A percentile compares a stretch with the other conserved stretches of the same genome.
Conservation (phyloP, 2,329 filamentous ascomycete species). For the Parastagonospora avenae region DNA sequence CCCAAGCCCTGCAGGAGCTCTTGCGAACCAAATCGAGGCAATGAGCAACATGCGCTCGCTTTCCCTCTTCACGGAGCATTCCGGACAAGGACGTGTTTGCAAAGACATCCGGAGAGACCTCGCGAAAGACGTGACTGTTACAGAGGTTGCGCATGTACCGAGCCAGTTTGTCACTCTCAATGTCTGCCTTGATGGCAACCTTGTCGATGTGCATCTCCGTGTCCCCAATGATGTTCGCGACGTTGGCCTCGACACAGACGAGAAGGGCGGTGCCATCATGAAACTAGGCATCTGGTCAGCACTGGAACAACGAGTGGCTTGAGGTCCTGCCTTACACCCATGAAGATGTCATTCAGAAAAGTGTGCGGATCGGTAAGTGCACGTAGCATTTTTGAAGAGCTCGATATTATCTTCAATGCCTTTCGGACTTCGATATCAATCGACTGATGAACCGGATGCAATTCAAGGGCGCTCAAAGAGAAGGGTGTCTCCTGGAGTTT, state of each 20-base stretch:
- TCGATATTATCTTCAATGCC: conserved; percentile 1
- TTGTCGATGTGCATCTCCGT: conserved; percentile 5
- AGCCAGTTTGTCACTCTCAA: conserved; percentile 4
- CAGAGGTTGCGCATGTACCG: conserved; percentile 6
- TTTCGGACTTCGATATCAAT: not conserved
- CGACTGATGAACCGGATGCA: not conserved
- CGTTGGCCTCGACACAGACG: conserved; percentile 2
- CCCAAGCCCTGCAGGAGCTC: conserved; percentile 3
- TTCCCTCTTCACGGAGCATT: not conserved
- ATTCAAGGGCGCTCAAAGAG: not conserved
- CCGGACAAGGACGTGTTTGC: conserved; percentile 4
- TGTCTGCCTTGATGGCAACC: not conserved
- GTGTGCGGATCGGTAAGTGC: conserved; percentile 2
- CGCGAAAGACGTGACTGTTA: conserved; percentile 4
- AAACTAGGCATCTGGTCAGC: conserved; percentile 4
- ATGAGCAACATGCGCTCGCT: conserved; percentile 2
- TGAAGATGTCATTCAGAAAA: conserved; percentile 1
- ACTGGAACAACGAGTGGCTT: not conserved
- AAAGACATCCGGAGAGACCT: conserved; percentile 3
- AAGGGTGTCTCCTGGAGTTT: not conserved
- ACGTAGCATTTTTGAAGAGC: conserved; percentile 1
- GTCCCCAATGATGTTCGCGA: conserved; percentile 2
- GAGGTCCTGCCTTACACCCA: not conserved
- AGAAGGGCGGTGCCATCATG: conserved; percentile 6
- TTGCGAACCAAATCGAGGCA: conserved; percentile 3